These are phyloP conservation scores for Parastagonospora nodorum DNA, from an alignment of 2,329 filamentous ascomycete genomes.

Conservation along the genomic window DNA sequence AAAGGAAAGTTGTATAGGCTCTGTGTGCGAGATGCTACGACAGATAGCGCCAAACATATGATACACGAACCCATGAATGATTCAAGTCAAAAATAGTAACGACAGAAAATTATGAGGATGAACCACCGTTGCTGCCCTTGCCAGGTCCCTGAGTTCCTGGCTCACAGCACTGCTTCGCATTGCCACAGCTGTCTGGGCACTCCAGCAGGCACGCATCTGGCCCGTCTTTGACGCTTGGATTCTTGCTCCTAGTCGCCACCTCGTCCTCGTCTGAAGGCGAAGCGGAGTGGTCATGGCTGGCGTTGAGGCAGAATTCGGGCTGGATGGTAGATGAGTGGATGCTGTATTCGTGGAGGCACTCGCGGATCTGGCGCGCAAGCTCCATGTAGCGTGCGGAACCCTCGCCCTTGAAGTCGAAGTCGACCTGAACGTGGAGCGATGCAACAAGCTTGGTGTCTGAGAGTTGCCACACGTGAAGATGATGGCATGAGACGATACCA, in stretches of 20 bases:
- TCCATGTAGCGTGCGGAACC: slow-evolving; percentile 85
- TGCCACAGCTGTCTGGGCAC: slow-evolving; percentile 51
- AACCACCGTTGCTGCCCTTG: slow-evolving; percentile 18
- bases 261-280: slow-evolving; percentile 40
- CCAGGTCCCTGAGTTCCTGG: slow-evolving; percentile 35
- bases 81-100: slow-evolving; percentile 2
- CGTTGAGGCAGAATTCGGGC: slow-evolving; percentile 72
- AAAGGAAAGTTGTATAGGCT: background rate
- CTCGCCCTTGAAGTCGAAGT: slow-evolving; percentile 84
- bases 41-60: slow-evolving; percentile 4
- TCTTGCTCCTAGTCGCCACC: slow-evolving; percentile 35
- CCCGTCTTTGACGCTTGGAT: slow-evolving; percentile 43
- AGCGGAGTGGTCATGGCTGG: slow-evolving; percentile 50
- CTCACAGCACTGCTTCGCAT: slow-evolving; percentile 50
- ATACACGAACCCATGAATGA: slow-evolving; percentile 10
- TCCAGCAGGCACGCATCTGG: slow-evolving; percentile 49
- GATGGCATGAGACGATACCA: slow-evolving; percentile 88
- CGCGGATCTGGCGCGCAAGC: slow-evolving; percentile 78
- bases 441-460: slow-evolving; percentile 94
- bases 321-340: slow-evolving; percentile 98
- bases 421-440: slow-evolving; percentile 89
- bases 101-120: slow-evolving; percentile 10
- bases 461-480: slow-evolving; percentile 97
- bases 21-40: background rate
- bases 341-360: slow-evolving; percentile 91